A percentile compares a stretch with the other conserved stretches of the same genome.
Conservation (phyloP, 2,329 filamentous ascomycete genomes). For the Ciborinia camelliae region DNA sequence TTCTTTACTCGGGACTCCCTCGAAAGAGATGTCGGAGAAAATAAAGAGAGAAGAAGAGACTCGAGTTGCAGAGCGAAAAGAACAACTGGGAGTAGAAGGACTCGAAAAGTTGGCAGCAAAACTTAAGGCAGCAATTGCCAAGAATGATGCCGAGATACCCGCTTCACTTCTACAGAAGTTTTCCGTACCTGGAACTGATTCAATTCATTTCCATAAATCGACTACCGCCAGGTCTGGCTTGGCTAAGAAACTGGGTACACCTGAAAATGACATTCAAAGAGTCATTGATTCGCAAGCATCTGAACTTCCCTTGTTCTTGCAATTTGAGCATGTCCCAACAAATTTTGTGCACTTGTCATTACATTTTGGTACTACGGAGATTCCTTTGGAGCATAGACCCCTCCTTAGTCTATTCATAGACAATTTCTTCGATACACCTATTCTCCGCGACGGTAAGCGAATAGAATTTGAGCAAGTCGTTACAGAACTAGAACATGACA, state of each 20-base stretch:
- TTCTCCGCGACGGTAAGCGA: conserved; percentile 69
- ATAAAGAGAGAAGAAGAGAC: conserved; percentile 78
- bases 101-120: conserved; percentile 70
- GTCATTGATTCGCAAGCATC: conserved; percentile 66
- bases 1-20: conserved; percentile 84
- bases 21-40: conserved; percentile 71
- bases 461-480: conserved; percentile 91
- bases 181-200: conserved; percentile 78
- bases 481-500: conserved; percentile 85
- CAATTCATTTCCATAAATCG: conserved; percentile 92
- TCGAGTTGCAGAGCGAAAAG: conserved; percentile 73
- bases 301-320: conserved; percentile 78
- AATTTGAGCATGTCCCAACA: conserved; percentile 91
- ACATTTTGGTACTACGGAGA: conserved; percentile 70
- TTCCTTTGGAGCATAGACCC: conserved; percentile 81
- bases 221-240: conserved; percentile 78
- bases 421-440: conserved; percentile 92
- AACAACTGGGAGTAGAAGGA: conserved; percentile 77
- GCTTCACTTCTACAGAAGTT: conserved; percentile 76
- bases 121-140: conserved; percentile 77
- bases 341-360: conserved; percentile 87
- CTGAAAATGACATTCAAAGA: conserved; percentile 68
- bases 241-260: conserved; percentile 66
- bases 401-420: conserved; percentile 80
- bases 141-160: conserved; percentile 87